Evolutionary conservation across 768 basidiomycete genomes (phyloP), one percentile per base, ranked within the genome.

Genomic region (Tremella mesenterica): DNA sequence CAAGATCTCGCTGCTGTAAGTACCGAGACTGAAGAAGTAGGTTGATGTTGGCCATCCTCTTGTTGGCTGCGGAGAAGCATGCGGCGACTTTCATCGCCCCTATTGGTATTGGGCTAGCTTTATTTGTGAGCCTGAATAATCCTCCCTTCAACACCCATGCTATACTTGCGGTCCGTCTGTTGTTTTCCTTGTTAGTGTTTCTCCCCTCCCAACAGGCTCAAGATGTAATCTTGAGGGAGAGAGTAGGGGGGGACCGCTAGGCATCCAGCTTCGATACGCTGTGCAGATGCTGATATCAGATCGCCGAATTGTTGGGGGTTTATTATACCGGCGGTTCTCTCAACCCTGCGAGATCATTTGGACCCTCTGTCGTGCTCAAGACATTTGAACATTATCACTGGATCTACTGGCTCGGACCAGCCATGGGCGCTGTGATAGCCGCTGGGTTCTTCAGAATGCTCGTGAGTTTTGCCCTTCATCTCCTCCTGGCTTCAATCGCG

Each of bases 71-170:
- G 23, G 71, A 73, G 58, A 73, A 73, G 53, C 70, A 73, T 60
- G 74, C 75, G 52, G 75, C 75, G 1, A 76, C 76, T 0, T 75
- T 73, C 62, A 66, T 77, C 27, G 75, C 76, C 10, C 76, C 76
- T 0, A 70, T 77, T 57, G 76, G 75, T 45, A 77, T 77, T 48
- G 75, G 75, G 49, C 64, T 72, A 4, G 64, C 73, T 14, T 57
- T 73, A 7, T 73, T 72, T 54, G 59, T 73, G 38, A 4, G 38
- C 23, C 14, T 14, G n/a, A n/a, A n/a, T n/a, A n/a, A n/a, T n/a
- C n/a, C n/a, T n/a, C n/a, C n/a, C n/a, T n/a, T n/a, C n/a, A n/a
- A n/a, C n/a, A n/a, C n/a, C n/a, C n/a, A n/a, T n/a, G n/a, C n/a
- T n/a, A n/a, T n/a, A n/a, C n/a, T n/a, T n/a, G n/a, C n/a, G n/a